A percentile compares a stretch with the other conserved stretches of the same genome.
Conservation (phyloP, 176 grass and related monocot species). For the Aegilops umbellulata region DNA sequence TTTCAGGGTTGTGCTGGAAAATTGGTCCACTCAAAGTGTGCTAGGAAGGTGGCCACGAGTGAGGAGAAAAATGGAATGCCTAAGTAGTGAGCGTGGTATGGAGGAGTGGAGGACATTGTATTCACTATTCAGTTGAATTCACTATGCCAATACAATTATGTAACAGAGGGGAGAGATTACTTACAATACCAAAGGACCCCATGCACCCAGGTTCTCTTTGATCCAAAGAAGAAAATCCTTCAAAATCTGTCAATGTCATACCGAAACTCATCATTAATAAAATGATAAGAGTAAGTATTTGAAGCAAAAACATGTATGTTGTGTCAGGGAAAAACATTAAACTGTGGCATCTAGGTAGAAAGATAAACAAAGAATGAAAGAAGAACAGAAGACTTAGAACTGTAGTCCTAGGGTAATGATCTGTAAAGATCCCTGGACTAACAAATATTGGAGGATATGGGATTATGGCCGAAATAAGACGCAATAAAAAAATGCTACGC, state of each 20-base stretch:
- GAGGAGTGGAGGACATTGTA: background rate
- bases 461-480: background rate
- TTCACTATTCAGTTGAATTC: background rate
- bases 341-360: background rate
- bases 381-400: background rate
- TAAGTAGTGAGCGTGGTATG: background rate
- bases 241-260: slow-evolving; percentile 64
- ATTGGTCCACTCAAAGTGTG: background rate
- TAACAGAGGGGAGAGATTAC: slow-evolving; percentile 19
- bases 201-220: slow-evolving; percentile 92
- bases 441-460: background rate
- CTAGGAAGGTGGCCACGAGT: background rate
- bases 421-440: background rate
- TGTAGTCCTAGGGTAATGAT: background rate
- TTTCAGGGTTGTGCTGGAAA: background rate
- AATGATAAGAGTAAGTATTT: slow-evolving; percentile 6
- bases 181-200: slow-evolving; percentile 99
- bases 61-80: background rate
- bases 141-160: background rate
- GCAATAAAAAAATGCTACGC: too few relatives aligned
- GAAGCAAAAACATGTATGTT: background rate
- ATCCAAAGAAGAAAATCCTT: slow-evolving; percentile 95
- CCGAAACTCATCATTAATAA: background rate
- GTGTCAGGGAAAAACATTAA: background rate
- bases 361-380: background rate